Conservation (phyloP, 352 stramenopile genomes). For the Phytophthora cajani region DNA sequence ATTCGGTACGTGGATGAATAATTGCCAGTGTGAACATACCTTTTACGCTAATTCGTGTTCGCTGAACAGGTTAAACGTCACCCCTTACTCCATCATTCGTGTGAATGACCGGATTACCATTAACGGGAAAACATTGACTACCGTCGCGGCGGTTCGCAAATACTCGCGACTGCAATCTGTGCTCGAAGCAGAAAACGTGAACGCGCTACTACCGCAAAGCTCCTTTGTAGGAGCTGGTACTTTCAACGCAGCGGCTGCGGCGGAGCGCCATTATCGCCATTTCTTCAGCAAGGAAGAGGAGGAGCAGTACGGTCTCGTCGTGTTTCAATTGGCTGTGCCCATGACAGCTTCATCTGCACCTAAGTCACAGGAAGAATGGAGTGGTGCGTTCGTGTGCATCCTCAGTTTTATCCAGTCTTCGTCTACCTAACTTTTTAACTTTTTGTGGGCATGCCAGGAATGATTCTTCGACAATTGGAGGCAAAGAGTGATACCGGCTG, state of each 20-base stretch:
- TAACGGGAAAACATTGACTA: slow-evolving; percentile 53
- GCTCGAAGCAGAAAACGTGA: slow-evolving; percentile 61
- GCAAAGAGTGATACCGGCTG: slow-evolving; percentile 42
- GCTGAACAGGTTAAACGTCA: slow-evolving; percentile 54
- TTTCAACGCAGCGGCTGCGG: slow-evolving; percentile 35
- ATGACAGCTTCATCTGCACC: slow-evolving; percentile 10
- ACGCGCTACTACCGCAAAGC: slow-evolving; percentile 47
- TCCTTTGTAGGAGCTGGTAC: slow-evolving; percentile 23
- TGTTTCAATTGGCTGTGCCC: slow-evolving; percentile 58
- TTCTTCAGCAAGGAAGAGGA: slow-evolving; percentile 73
- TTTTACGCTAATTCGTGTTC: neutral
- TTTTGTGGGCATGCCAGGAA: slow-evolving; percentile 27
- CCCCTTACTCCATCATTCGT: slow-evolving; percentile 77
- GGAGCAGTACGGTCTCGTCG: slow-evolving; percentile 53
- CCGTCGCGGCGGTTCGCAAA: slow-evolving; percentile 61
- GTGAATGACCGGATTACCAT: slow-evolving; percentile 71
- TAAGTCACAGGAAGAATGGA: slow-evolving; percentile 62
- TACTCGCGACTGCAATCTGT: slow-evolving; percentile 64
- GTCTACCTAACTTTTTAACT: slow-evolving; percentile 5
- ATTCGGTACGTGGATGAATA: slow-evolving; percentile 52
- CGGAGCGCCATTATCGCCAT: slow-evolving; percentile 59
- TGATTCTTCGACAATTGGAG: slow-evolving; percentile 52
- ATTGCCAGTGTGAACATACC: neutral
- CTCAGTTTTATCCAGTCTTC: neutral
- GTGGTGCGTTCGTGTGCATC: slow-evolving; percentile 29